Evolutionary conservation across 257 asterid genomes (phyloP), one percentile per base, ranked within the genome.

Genomic region (Scutellaria baicalensis): DNA sequence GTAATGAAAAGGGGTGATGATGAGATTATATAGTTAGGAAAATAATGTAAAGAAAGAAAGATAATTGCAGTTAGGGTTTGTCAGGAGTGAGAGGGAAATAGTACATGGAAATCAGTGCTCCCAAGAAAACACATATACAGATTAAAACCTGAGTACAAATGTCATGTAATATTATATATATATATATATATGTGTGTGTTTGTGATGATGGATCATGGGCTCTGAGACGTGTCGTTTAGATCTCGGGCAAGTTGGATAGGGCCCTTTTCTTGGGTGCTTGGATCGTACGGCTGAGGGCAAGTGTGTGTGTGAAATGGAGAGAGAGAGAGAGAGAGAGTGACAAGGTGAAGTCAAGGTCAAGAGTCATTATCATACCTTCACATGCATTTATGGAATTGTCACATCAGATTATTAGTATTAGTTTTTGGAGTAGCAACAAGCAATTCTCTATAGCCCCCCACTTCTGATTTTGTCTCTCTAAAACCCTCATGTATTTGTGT

Each of bases 341-440:
- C 83, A 77, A 78, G 82, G 86, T 71, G 75, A 67, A 79, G 83
- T 81, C 89, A 81, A 66, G 80, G 64, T 82, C 90, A 82, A 35
- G 64, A 21, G 84, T 80, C 86, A 54, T 58, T 72, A 60, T 76
- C 85, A 67, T 42, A 60, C 80, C 69, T 68, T 81, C 85, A 84
- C 87, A 82, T 84, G 86, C 85, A 78, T 75, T 68, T 77, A 67
- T 74, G 69, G 86, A 72, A 31, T 83, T 72, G 91, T 87, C 89
- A 78, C 78, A 81, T 84, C 91, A 79, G 0, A 8, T 68, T 2
- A 44, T 16, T 59, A 66, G 31, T 54, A 16, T 62, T 45, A 49
- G 13, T 12, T 27, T 23, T 27, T 27, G 33, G 33, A 27, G 33
- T 27, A 27, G 18, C 71, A 20, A 63, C 62, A 71, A 64, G 70